Evolutionary conservation across 371 early-diverging fungal species (phyloP), one percentile per base, ranked within the genome.

Genomic region (Rhizopus arrhizus): DNA sequence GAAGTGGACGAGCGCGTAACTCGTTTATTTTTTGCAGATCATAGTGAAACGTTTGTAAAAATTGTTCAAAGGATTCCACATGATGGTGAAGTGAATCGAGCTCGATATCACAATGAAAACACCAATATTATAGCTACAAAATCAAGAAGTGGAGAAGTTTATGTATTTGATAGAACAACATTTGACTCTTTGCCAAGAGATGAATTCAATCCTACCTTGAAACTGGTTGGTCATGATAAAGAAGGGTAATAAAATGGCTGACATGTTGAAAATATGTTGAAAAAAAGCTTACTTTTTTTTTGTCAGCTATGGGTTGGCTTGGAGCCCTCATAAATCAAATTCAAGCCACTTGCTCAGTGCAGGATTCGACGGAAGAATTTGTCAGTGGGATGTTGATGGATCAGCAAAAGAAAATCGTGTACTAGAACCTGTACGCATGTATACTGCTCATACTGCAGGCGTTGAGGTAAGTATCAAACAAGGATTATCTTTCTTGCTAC

Each of bases 91-190:
- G 92, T 97, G 60, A 98, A 97, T 79, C 81, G 96, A 48, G 97
- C 97, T 13, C 89, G 97, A 40, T 96, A 96, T 70, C 96, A 95
- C 91, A 94, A 95, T 38, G 89, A 88, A 58, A 96, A 98, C 68
- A 90, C 92, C 7, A 90, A 97, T 73, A 85, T 99, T 16, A 95
- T 99, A 68, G 99, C 98, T 5, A 98, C 98, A 5, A 91, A 96
- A 69, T 90, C 96, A n/a, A 90, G 93, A 38, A 74, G 78, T n/a
- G 95, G 96, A 15, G 96, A 96, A 33, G 94, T 99, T 35, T 94
- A 91, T 74, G 82, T 99, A 41, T 99, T 98, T 81, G 99, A 99
- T 74, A 88, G 95, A 57, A 98, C 99, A n/a, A 90, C 90, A 40
- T 97, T 95, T 76, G 86, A 91, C 33, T 86, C 87, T 38, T 82